Percentiles rank a stretch among this genome's conserved stretches.
Conservation (phyloP, 768 basidiomycete species). For the Glaciozyma antarctica region DNA sequence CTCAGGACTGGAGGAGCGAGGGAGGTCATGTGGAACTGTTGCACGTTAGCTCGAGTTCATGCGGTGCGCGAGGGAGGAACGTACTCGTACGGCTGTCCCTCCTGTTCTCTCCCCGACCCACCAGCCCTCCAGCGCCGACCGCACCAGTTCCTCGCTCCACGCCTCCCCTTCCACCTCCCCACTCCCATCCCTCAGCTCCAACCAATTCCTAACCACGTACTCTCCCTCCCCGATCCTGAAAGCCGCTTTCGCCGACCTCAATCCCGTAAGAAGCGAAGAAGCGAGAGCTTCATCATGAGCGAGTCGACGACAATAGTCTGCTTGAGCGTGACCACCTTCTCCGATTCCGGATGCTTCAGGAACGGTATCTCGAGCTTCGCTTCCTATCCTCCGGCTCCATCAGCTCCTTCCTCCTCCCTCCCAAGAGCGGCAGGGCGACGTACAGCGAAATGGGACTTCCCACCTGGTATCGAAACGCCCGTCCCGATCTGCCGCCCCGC, state of each 20-base stretch:
- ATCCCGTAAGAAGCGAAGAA: slow-evolving; percentile 6
- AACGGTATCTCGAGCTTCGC: slow-evolving; percentile 28
- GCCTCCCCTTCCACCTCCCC: not conserved
- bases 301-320: slow-evolving; percentile 21
- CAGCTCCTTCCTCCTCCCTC: not conserved
- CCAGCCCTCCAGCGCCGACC: slow-evolving; percentile 4
- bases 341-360: slow-evolving; percentile 1
- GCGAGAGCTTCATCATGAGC: slow-evolving; percentile 18
- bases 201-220: slow-evolving; percentile 11
- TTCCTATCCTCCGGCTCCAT: slow-evolving; percentile 3
- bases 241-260: slow-evolving; percentile 8
- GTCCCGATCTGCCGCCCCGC: slow-evolving; percentile 20
- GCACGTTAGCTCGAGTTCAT: not conserved
- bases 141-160: slow-evolving; percentile 1
- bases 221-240: not conserved
- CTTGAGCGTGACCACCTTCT: slow-evolving; percentile 14
- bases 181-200: not conserved
- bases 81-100: slow-evolving; percentile 12
- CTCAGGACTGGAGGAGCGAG: not conserved
- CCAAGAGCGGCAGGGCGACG: not conserved
- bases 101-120: slow-evolving; percentile 5
- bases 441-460: slow-evolving; percentile 13
- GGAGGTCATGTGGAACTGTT: slow-evolving; percentile 13
- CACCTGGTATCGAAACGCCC: slow-evolving; percentile 9
- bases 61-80: no score